phyloP scores from a whole-genome alignment of 2,329 filamentous ascomycete species.

The Cladophialophora psammophila region DNA sequence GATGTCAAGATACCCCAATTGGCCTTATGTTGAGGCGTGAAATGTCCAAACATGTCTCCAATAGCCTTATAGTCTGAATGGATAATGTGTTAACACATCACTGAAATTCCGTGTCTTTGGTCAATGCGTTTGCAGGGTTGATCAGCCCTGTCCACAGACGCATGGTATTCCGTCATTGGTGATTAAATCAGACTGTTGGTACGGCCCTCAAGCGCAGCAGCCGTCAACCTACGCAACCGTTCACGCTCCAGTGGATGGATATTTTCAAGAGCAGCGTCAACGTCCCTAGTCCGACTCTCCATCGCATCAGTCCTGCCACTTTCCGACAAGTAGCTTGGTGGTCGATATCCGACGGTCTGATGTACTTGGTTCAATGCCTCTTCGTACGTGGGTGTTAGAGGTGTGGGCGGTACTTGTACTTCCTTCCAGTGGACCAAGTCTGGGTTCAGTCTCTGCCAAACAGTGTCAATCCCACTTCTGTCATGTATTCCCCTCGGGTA shows the following conservation, averaged over 20 bases:
- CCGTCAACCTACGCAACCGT: slow-evolving; percentile 34
- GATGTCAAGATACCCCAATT: slow-evolving; percentile 9
- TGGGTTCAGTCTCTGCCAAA: slow-evolving; percentile 73
- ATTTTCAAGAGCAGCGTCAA: slow-evolving; percentile 54
- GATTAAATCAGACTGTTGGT: too few species aligned
- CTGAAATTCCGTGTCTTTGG: neutral
- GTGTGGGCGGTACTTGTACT: slow-evolving; percentile 54
- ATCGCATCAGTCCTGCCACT: slow-evolving; percentile 77
- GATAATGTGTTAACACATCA: neutral
- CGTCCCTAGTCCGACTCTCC: slow-evolving; percentile 69
- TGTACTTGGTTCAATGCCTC: slow-evolving; percentile 36
- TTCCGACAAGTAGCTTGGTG: slow-evolving; percentile 78
- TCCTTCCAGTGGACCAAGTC: slow-evolving; percentile 79
- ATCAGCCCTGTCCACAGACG: neutral
- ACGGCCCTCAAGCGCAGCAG: slow-evolving; percentile 31
- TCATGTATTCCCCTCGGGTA: slow-evolving; percentile 39
- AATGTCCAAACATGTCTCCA: neutral
- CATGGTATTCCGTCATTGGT: neutral
- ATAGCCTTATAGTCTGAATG: neutral
- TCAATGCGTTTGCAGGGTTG: too few species aligned
- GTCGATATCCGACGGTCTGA: slow-evolving; percentile 56
- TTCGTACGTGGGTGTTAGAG: slow-evolving; percentile 39
- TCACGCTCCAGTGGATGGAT: slow-evolving; percentile 59
- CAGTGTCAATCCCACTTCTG: neutral
- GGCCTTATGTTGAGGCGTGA: slow-evolving; percentile 2